A percentile compares a stretch with the other conserved stretches of the same genome.
Conservation (phyloP, 495 filamentous ascomycete genomes). For the Hypoxylon fragiforme region DNA sequence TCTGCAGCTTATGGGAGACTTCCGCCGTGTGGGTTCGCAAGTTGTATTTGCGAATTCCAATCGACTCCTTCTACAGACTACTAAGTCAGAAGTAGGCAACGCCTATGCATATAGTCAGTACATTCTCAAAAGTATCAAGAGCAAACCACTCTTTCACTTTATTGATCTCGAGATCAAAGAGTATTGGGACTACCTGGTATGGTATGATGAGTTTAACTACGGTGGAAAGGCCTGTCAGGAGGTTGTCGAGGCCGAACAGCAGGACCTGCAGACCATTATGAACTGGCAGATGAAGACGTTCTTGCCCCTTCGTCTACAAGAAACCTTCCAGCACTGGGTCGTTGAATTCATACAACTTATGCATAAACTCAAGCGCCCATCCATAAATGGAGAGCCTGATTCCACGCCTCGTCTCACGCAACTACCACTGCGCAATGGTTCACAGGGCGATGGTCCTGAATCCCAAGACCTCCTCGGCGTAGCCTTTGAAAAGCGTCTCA, state of each 20-base stretch:
- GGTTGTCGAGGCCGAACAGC: slow-evolving; percentile 78
- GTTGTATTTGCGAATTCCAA: slow-evolving; percentile 89
- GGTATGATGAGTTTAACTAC: slow-evolving; percentile 99
- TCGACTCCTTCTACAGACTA: slow-evolving; percentile 89
- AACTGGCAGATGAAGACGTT: slow-evolving; percentile 96
- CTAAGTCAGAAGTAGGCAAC: slow-evolving; percentile 95
- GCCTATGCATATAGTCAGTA: slow-evolving; percentile 97
- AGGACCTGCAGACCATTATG: slow-evolving; percentile 92
- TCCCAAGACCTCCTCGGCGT: slow-evolving; percentile 68
- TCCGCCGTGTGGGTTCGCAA: slow-evolving; percentile 91
- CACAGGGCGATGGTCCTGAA: slow-evolving; percentile 60
- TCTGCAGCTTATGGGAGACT: slow-evolving; percentile 95
- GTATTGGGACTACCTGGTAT: slow-evolving; percentile 99
- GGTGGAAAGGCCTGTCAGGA: slow-evolving; percentile 89
- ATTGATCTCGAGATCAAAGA: slow-evolving; percentile 97
- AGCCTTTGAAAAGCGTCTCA: slow-evolving; percentile 82
- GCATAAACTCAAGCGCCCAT: slow-evolving; percentile 80
- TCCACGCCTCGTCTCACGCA: slow-evolving; percentile 79
- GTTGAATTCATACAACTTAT: slow-evolving; percentile 95
- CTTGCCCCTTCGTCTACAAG: slow-evolving; percentile 77
- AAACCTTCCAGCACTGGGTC: slow-evolving; percentile 87
- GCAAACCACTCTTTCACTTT: slow-evolving; percentile 94
- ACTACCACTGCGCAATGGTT: slow-evolving; percentile 59
- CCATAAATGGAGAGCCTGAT: slow-evolving; percentile 52
- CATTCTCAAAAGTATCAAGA: slow-evolving; percentile 92